Conservation (phyloP, 2,329 filamentous ascomycete genomes). For the Metarhizium anisopliae region DNA sequence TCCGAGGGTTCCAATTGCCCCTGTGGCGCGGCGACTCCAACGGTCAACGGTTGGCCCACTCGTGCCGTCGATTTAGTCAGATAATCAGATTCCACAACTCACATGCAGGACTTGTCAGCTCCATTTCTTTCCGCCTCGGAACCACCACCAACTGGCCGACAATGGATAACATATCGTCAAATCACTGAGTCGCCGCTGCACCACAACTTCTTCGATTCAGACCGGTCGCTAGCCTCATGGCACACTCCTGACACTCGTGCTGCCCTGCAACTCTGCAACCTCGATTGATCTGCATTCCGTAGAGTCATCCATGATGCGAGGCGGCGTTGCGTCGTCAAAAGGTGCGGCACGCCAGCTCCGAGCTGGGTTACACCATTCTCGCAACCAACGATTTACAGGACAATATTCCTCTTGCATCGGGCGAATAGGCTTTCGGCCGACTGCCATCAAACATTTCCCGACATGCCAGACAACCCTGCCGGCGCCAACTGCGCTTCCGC, state of each 20-base stretch:
- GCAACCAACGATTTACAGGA: constrained; percentile 1
- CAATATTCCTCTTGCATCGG: constrained; percentile 1
- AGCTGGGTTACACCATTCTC: constrained; percentile 5
- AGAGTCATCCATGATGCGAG: constrained; percentile 9
- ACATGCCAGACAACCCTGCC: not conserved
- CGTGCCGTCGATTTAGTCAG: not conserved
- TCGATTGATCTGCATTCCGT: not conserved
- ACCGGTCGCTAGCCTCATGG: not conserved
- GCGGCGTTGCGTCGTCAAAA: constrained; percentile 6
- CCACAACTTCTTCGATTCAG: not conserved
- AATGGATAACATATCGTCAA: not conserved
- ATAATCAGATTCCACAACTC: not conserved
- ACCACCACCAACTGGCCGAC: not conserved
- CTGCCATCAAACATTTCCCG: not conserved
- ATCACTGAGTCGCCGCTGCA: not conserved
- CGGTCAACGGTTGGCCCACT: not conserved
- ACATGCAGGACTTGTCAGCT: not conserved
- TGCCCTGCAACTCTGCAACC: not conserved
- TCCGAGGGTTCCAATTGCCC: not conserved
- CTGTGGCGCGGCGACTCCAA: not conserved
- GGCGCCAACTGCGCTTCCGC: not conserved
- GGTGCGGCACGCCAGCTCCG: constrained; percentile 10
- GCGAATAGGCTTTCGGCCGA: not conserved
- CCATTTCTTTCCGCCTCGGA: not conserved
- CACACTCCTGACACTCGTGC: not conserved